Conservation (phyloP, 495 filamentous ascomycete genomes). For the Ascodesmis nigricans region DNA sequence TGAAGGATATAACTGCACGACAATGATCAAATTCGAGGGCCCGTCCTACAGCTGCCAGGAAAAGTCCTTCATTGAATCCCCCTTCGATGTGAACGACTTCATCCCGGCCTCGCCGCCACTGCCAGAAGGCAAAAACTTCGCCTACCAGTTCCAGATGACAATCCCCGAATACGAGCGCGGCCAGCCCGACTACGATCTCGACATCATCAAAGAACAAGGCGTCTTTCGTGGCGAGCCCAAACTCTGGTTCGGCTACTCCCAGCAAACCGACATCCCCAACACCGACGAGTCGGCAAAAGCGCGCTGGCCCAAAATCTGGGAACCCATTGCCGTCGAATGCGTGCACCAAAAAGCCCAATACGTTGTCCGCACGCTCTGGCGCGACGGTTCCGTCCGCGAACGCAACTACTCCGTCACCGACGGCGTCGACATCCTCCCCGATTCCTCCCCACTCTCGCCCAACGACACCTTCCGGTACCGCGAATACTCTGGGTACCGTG, state of each 20-base stretch:
- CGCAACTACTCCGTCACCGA: background rate
- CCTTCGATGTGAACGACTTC: conserved; percentile 1
- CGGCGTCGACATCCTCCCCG: conserved; percentile 3
- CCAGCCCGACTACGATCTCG: background rate
- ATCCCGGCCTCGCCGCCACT: background rate
- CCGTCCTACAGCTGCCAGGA: conserved; percentile 25
- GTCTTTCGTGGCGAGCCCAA: conserved; percentile 23
- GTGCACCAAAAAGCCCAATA: conserved; percentile 22
- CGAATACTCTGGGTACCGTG: conserved; percentile 21
- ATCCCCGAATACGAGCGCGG: background rate
- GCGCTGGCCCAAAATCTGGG: conserved; percentile 17
- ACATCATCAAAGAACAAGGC: conserved; percentile 10
- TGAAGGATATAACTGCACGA: conserved; percentile 23
- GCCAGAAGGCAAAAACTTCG: background rate
- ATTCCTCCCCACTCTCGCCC: background rate
- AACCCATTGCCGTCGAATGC: conserved; percentile 22
- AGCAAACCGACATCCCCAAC: conserved; percentile 19
- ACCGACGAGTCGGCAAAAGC: conserved; percentile 2
- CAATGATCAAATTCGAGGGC: conserved; percentile 16
- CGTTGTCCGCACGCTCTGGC: conserved; percentile 5
- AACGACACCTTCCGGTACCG: conserved; percentile 12
- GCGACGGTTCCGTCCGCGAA: conserved; percentile 5
- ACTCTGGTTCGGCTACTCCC: conserved; percentile 24
- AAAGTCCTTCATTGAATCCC: background rate
- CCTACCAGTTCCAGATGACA: background rate